Conservation (phyloP, 1,284 basidiomycete genomes). For the Vanrija sp. region DNA sequence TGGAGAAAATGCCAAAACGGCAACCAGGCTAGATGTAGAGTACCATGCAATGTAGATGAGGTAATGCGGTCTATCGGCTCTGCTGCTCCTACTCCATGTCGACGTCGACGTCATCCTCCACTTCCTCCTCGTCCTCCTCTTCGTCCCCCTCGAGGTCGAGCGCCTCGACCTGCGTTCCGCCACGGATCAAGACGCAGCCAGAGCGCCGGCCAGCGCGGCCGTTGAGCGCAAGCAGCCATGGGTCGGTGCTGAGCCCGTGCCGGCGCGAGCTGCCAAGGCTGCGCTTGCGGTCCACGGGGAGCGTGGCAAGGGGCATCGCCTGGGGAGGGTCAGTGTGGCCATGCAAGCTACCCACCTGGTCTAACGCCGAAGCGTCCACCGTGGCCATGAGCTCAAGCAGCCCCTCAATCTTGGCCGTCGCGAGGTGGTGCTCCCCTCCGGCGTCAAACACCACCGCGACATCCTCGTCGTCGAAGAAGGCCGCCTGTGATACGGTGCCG, state of each 20-base stretch:
- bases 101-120: constrained; percentile 17
- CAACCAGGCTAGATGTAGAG: not conserved
- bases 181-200: constrained; percentile 30
- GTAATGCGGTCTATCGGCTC: not conserved
- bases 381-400: not conserved
- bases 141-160: constrained; percentile 40
- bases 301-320: not conserved
- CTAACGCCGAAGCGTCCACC: not conserved
- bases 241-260: not conserved
- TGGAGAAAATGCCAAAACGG: not conserved
- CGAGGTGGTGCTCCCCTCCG: constrained; percentile 18
- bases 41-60: not conserved
- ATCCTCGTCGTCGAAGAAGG: constrained; percentile 43
- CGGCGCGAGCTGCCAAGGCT: constrained; percentile 5
- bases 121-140: constrained; percentile 30
- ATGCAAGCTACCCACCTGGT: constrained; percentile 2
- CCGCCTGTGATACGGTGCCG: constrained; percentile 8
- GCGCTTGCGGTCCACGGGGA: constrained; percentile 14
- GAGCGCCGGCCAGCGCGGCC: constrained; percentile 31
- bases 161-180: constrained; percentile 29
- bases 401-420: constrained; percentile 6
- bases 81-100: constrained; percentile 10
- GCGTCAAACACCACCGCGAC: constrained; percentile 28
- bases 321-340: not conserved
- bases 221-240: constrained; percentile 33